phyloP scores from a whole-genome alignment of 768 basidiomycete genomes.

The Amanita brunnescens region DNA sequence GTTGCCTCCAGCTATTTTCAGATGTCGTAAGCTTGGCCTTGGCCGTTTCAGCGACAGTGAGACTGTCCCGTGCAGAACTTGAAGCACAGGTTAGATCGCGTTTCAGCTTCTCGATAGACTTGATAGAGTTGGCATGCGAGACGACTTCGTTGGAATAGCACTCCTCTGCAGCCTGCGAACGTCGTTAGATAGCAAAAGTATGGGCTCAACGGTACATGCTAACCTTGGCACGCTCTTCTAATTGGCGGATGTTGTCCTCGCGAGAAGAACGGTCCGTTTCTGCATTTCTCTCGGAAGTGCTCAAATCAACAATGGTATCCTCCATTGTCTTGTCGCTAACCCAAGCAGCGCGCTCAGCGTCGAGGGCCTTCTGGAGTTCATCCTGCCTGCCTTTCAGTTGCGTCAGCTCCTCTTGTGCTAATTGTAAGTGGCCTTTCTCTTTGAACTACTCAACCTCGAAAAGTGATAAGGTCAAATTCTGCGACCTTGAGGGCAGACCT shows the following conservation, averaged over 20 bases:
- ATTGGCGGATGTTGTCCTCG: constrained; percentile 55
- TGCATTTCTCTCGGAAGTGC: constrained; percentile 58
- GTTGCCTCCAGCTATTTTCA: constrained; percentile 73
- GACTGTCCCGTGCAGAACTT: constrained; percentile 45
- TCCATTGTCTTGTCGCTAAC: constrained; percentile 72
- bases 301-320: constrained; percentile 75
- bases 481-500: constrained; percentile 72
- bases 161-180: constrained; percentile 59
- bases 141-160: constrained; percentile 77
- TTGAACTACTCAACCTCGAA: constrained; percentile 70
- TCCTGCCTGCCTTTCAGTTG: constrained; percentile 40
- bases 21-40: constrained; percentile 62
- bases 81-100: constrained; percentile 49
- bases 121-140: constrained; percentile 80
- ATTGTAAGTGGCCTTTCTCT: constrained; percentile 59
- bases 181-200: background rate
- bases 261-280: constrained; percentile 55
- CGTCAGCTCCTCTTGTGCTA: constrained; percentile 46
- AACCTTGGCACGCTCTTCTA: constrained; percentile 66
- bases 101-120: constrained; percentile 54
- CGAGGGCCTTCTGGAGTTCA: constrained; percentile 57
- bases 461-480: constrained; percentile 66
- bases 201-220: background rate
- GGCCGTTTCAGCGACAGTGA: constrained; percentile 63
- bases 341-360: constrained; percentile 64